phyloP scores from a whole-genome alignment of 257 asterid species.

The Solanum tarijense region DNA sequence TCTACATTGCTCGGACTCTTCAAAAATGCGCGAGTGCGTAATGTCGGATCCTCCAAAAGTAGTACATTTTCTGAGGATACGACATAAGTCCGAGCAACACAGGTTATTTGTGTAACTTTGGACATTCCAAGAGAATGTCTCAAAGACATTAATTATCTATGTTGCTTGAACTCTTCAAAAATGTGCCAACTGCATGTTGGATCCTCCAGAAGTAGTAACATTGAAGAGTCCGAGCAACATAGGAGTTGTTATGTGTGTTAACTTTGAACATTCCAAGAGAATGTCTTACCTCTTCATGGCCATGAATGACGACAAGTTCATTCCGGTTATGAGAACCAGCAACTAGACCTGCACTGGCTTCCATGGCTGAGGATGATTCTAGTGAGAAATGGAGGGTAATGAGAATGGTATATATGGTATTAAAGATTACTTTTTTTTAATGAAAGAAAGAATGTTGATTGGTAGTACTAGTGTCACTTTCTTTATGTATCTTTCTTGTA shows the following conservation, averaged over 20 bases:
- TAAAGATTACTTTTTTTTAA: slow-evolving; percentile 21
- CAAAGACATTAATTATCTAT: not conserved
- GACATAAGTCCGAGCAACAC: not conserved
- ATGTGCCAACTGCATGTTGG: not conserved
- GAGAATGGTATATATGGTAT: slow-evolving; percentile 7
- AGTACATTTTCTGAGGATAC: not conserved
- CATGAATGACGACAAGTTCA: slow-evolving; percentile 91
- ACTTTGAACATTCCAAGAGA: not conserved
- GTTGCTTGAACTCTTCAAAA: not conserved
- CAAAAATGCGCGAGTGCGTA: not conserved
- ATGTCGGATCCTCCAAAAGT: not conserved
- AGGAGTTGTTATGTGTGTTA: not conserved
- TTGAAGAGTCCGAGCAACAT: not conserved
- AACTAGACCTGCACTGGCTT: slow-evolving; percentile 92
- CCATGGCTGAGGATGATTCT: slow-evolving; percentile 25
- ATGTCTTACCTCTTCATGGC: slow-evolving; percentile 78
- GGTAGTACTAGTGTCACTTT: slow-evolving; percentile 25
- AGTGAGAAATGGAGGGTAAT: not conserved
- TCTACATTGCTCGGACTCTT: not conserved
- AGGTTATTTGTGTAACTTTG: not conserved
- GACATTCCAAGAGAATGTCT: not conserved
- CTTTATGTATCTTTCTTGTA: slow-evolving; percentile 22
- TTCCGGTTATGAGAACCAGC: slow-evolving; percentile 98
- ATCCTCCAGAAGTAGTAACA: not conserved
- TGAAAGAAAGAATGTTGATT: slow-evolving; percentile 21